A percentile compares a stretch with the other conserved stretches of the same genome.
Evolutionary conservation across 2,329 filamentous ascomycete species (phyloP).

Genomic region (Pseudogymnoascus sp.): DNA sequence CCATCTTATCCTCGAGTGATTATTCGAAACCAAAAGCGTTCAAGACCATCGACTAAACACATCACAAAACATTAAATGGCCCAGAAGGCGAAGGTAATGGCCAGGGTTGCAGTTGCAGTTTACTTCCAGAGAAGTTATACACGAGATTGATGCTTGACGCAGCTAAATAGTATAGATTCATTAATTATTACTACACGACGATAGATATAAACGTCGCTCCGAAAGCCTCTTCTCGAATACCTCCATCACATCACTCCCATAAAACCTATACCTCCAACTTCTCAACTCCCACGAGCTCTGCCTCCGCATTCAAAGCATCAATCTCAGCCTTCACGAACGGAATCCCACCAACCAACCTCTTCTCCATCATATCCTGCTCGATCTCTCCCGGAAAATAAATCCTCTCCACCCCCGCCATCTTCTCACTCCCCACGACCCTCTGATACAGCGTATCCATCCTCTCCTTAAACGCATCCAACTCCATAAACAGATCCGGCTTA

Average conservation of each 20-base stretch:
- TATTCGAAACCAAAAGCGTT: neutral
- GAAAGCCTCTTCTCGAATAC: neutral
- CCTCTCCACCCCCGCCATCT: slow-evolving; percentile 45
- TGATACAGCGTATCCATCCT: slow-evolving; percentile 50
- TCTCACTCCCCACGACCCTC: slow-evolving; percentile 44
- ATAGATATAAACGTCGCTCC: neutral
- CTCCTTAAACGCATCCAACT: slow-evolving; percentile 57
- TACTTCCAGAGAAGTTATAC: neutral
- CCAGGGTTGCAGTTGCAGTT: neutral
- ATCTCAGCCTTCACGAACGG: slow-evolving; percentile 50
- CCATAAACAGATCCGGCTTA: slow-evolving; percentile 68
- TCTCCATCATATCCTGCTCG: slow-evolving; percentile 46
- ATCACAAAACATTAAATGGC: neutral
- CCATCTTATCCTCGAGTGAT: neutral
- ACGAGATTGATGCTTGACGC: neutral
- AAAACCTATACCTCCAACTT: neutral
- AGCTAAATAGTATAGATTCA: neutral
- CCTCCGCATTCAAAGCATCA: slow-evolving; percentile 47
- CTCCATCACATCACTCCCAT: neutral
- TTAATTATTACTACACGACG: neutral
- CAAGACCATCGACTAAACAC: neutral
- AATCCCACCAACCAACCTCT: slow-evolving; percentile 47
- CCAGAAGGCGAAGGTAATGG: neutral
- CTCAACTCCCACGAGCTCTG: slow-evolving; percentile 34
- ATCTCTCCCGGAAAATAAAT: slow-evolving; percentile 56